A percentile compares a stretch with the other conserved stretches of the same genome.
phyloP scores from a whole-genome alignment of 306 rosid genomes.

The Lathyrus sativus region DNA sequence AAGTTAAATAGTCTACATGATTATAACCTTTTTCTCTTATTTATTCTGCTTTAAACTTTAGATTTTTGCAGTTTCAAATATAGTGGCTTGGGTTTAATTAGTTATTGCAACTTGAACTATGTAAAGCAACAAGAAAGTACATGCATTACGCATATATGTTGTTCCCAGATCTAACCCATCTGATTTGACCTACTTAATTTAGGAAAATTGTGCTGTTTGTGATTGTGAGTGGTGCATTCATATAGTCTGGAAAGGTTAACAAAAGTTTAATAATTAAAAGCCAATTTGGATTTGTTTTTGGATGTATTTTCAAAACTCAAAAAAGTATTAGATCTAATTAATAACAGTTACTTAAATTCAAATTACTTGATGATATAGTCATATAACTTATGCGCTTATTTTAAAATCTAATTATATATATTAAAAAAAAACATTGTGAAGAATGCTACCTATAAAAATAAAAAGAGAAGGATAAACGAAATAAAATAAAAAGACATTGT shows the following conservation, averaged over 20 bases:
- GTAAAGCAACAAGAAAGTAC: slow-evolving; percentile 23
- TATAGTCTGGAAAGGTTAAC: neutral
- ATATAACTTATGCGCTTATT: too few species aligned
- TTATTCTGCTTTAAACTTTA: too few species aligned
- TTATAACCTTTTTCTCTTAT: too few species aligned
- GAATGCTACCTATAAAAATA: too few species aligned
- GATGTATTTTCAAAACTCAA: slow-evolving; percentile 19
- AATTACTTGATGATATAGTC: too few species aligned
- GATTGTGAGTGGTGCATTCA: slow-evolving; percentile 33
- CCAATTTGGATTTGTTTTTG: neutral
- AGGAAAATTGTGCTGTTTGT: slow-evolving; percentile 1
- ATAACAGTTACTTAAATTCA: neutral
- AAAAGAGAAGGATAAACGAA: too few species aligned
- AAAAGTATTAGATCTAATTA: slow-evolving; percentile 1
- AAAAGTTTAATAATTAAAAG: slow-evolving; percentile 17
- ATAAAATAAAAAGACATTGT: too few species aligned
- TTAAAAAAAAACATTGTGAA: too few species aligned
- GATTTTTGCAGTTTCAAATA: slow-evolving; percentile 1
- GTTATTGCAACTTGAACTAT: slow-evolving; percentile 33
- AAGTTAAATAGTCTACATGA: too few species aligned
- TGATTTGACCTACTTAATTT: slow-evolving; percentile 32
- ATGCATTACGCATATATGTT: slow-evolving; percentile 35
- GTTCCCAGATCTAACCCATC: slow-evolving; percentile 30
- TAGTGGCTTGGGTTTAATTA: slow-evolving; percentile 8
- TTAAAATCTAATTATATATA: too few species aligned